These are phyloP conservation scores for Lichenothelia convexa DNA, from an alignment of 495 filamentous ascomycete species.

Conservation along the genomic window DNA sequence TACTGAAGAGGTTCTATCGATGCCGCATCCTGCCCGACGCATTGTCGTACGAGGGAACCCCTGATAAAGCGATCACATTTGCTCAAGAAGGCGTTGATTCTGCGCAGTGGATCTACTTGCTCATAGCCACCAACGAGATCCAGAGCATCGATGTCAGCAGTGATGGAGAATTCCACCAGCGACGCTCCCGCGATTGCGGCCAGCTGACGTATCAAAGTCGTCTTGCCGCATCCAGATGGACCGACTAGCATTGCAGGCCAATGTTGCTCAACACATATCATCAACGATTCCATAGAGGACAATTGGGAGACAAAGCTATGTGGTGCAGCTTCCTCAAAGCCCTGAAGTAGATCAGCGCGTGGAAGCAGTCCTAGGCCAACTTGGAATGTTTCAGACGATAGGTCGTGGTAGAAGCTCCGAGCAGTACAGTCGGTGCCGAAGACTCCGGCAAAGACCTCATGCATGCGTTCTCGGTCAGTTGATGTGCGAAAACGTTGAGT, in stretches of 20 bases:
- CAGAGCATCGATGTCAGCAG: constrained; percentile 87
- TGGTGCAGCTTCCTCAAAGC: not conserved
- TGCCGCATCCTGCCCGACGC: not conserved
- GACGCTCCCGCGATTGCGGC: constrained; percentile 55
- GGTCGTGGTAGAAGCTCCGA: constrained; percentile 38
- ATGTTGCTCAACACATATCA: constrained; percentile 68
- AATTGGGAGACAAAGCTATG: constrained; percentile 31
- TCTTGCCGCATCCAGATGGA: constrained; percentile 73
- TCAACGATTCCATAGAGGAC: constrained; percentile 59
- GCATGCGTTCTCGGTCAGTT: constrained; percentile 43
- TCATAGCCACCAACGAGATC: constrained; percentile 95
- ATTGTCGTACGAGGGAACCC: not conserved
- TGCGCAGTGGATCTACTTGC: constrained; percentile 66
- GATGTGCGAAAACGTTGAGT: constrained; percentile 67
- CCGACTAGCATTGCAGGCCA: constrained; percentile 84
- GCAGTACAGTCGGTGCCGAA: constrained; percentile 26
- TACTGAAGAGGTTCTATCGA: not conserved
- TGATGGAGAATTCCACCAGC: constrained; percentile 63
- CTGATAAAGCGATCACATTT: constrained; percentile 3
- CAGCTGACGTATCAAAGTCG: constrained; percentile 55
- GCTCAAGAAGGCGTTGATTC: constrained; percentile 21
- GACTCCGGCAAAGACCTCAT: constrained; percentile 39
- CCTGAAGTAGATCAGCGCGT: constrained; percentile 25
- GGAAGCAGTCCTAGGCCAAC: constrained; percentile 57
- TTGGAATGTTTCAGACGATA: constrained; percentile 52